phyloP scores from a whole-genome alignment of 345 rosid genomes.

The Moringa oleifera region DNA sequence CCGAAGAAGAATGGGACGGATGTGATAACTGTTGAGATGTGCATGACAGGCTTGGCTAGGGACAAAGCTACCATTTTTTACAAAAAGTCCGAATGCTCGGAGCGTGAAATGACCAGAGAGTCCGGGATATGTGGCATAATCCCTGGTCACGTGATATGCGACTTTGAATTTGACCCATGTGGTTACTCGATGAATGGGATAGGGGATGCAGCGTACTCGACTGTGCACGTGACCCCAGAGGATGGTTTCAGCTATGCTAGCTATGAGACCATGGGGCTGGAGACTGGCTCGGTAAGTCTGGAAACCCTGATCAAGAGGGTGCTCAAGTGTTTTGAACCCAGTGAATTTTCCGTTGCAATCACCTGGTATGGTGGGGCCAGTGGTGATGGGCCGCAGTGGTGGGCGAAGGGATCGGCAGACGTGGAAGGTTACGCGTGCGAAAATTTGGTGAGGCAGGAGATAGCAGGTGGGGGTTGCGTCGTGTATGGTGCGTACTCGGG shows the following conservation, averaged over 20 bases:
- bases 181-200: constrained; percentile 82
- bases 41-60: constrained; percentile 69
- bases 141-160: constrained; percentile 61
- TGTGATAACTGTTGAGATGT: constrained; percentile 57
- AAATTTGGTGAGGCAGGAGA: constrained; percentile 36
- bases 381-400: constrained; percentile 5
- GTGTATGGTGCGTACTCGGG: constrained; percentile 22
- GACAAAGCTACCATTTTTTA: constrained; percentile 49
- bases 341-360: constrained; percentile 54
- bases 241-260: constrained; percentile 82
- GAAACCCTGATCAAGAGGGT: constrained; percentile 40
- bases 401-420: constrained; percentile 6
- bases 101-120: constrained; percentile 46
- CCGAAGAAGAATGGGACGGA: constrained; percentile 3
- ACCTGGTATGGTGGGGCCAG: constrained; percentile 20
- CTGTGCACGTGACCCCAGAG: constrained; percentile 86
- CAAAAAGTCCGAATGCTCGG: constrained; percentile 31
- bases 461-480: constrained; percentile 35
- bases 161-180: constrained; percentile 70
- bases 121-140: constrained; percentile 59
- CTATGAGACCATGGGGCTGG: constrained; percentile 63
- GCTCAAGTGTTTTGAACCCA: constrained; percentile 48
- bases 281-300: constrained; percentile 27
- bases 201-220: constrained; percentile 43
- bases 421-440: constrained; percentile 40